Evolutionary conservation across 2,329 filamentous ascomycete genomes (phyloP), one percentile per base, ranked within the genome.

Genomic region (Microcyclosporella mali): DNA sequence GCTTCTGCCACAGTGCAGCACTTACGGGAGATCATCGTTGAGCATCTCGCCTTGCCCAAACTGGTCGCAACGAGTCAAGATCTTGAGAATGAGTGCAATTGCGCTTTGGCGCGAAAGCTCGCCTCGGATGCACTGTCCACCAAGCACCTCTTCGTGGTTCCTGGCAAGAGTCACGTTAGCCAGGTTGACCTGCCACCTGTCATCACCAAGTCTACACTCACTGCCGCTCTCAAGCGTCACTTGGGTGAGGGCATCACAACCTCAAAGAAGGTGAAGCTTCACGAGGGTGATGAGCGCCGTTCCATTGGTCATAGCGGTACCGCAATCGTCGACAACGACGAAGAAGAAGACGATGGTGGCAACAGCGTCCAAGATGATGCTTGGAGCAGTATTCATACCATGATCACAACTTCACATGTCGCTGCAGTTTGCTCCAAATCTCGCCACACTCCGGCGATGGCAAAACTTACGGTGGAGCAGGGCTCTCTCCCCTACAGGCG

Each of bases 31-130:
- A 17, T 42, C 1, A 51, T 60, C 10, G 50, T 56, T 8, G 30
- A 49, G 12, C 49, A 60, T 14, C 46, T 61, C n/a, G 37, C 38
- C 2, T 6, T 25, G n/a, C 28, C 56, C 12, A 34, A 47, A 15
- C 15, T 41, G 11, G 19, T 16, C 2, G 45, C 44, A 21, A 40
- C 49, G 11, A 41, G 45, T 3, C n/a, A 38, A 1, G 36, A 34
- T 2, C 17, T 46, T 4, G 39, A 49, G 6, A 42, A 52, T 15
- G 55, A 56, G 32, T 61, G 59, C 45, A 62, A 61, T 34, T 63
- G 58, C 45, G 50, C 41, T 15, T 46, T 59, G 10, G 59, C 58
- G 2, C 46, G 47, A 19, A 40, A 51, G 38, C 52, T 63, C 27
- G 47, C 55, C 4, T 42, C 55, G 30, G 50, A 37, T n/a, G 19